A percentile compares a stretch with the other conserved stretches of the same genome.
Evolutionary conservation across 495 filamentous ascomycete genomes (phyloP).

Genomic region (Elasticomyces elasticus): DNA sequence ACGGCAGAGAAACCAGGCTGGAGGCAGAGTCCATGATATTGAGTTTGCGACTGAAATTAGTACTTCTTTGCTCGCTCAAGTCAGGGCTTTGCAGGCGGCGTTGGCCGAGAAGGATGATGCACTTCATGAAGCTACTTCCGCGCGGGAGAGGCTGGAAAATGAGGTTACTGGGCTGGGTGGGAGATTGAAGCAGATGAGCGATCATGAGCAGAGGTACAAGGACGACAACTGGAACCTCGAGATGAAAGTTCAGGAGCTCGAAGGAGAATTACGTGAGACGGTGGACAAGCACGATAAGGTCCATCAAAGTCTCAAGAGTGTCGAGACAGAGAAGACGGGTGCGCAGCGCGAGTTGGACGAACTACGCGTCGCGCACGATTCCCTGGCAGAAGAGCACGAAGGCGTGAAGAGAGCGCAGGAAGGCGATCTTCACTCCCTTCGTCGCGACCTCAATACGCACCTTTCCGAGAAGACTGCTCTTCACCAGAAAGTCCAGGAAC

Average conservation of each 20-base stretch:
- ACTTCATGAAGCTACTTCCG: slow-evolving; percentile 59
- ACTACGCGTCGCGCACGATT: slow-evolving; percentile 63
- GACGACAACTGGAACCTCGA: slow-evolving; percentile 97
- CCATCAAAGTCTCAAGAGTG: slow-evolving; percentile 53
- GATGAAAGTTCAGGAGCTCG: slow-evolving; percentile 73
- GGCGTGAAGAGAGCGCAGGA: slow-evolving; percentile 72
- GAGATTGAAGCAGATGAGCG: slow-evolving; percentile 70
- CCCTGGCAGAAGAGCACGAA: slow-evolving; percentile 69
- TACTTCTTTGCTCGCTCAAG: slow-evolving; percentile 77
- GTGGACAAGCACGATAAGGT: slow-evolving; percentile 71
- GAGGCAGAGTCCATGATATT: slow-evolving; percentile 79
- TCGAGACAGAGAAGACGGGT: slow-evolving; percentile 63
- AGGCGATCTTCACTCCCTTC: slow-evolving; percentile 67
- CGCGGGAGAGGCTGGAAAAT: slow-evolving; percentile 67
- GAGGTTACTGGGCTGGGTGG: slow-evolving; percentile 71
- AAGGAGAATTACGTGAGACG: slow-evolving; percentile 57
- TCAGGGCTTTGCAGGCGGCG: slow-evolving; percentile 74
- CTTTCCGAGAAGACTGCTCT: slow-evolving; percentile 65
- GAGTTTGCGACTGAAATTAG: slow-evolving; percentile 94
- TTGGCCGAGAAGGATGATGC: slow-evolving; percentile 80
- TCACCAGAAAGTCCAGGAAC: slow-evolving; percentile 73
- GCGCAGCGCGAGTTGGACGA: slow-evolving; percentile 82
- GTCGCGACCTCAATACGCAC: slow-evolving; percentile 59
- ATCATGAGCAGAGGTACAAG: slow-evolving; percentile 89
- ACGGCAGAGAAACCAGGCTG: slow-evolving; percentile 81